phyloP scores from a whole-genome alignment of 1,139 yeast species.

The Suhomyces kunorum region DNA sequence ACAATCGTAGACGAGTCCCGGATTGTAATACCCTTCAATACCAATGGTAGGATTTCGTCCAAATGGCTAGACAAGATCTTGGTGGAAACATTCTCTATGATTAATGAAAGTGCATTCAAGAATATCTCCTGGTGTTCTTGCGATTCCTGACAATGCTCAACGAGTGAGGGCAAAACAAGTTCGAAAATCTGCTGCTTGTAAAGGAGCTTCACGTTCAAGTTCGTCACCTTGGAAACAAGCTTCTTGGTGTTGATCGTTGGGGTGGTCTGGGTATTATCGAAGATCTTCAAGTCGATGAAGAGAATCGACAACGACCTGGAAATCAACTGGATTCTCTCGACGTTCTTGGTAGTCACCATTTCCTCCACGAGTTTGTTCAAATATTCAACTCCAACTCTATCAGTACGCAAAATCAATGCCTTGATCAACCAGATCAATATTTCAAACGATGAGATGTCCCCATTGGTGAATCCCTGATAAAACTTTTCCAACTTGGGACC shows the following conservation, averaged over 20 bases:
- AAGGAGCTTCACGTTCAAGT: constrained; percentile 60
- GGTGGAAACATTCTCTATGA: constrained; percentile 65
- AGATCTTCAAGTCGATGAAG: constrained; percentile 63
- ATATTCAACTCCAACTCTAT: constrained; percentile 46
- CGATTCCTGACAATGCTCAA: constrained; percentile 33
- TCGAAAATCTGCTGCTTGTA: constrained; percentile 80
- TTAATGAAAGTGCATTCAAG: constrained; percentile 64
- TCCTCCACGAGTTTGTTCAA: constrained; percentile 30
- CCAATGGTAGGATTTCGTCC: constrained; percentile 63
- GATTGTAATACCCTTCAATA: constrained; percentile 63
- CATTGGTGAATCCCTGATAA: constrained; percentile 2
- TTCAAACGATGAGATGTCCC: constrained; percentile 40
- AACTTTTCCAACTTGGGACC: constrained; percentile 1
- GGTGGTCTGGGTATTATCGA: constrained; percentile 39
- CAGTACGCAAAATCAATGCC: constrained; percentile 63
- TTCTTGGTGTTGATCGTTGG: constrained; percentile 25
- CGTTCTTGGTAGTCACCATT: constrained; percentile 12
- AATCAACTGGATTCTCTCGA: constrained; percentile 20
- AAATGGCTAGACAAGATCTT: constrained; percentile 64
- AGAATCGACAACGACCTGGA: constrained; percentile 63
- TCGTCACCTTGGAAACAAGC: constrained; percentile 49
- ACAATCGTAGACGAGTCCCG: constrained; percentile 44
- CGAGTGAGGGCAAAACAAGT: constrained; percentile 51
- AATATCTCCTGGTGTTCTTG: constrained; percentile 38
- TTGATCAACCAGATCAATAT: constrained; percentile 68